Evolutionary conservation across 805 yeast genomes (phyloP).

Genomic region (Saccharomycopsis sp.): DNA sequence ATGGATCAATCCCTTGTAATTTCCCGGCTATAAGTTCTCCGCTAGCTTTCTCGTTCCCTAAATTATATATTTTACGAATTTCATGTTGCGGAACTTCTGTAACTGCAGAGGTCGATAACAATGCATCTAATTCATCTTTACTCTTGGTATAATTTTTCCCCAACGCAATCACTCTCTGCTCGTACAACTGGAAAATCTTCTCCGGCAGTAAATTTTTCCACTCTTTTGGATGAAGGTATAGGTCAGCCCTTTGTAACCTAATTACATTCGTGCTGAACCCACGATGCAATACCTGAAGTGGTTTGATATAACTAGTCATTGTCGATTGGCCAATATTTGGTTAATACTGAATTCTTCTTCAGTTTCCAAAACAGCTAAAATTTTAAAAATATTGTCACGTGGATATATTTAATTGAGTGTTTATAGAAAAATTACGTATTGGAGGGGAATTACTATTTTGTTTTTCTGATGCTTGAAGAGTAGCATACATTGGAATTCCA

Average conservation of each 20-base stretch:
- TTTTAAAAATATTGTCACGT: too few relatives aligned
- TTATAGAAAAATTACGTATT: too few relatives aligned
- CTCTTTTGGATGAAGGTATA: constrained; percentile 55
- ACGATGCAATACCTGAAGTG: not conserved
- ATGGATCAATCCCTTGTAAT: constrained; percentile 27
- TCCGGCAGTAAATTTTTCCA: constrained; percentile 68
- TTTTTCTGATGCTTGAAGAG: too few relatives aligned
- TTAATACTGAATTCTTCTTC: too few relatives aligned
- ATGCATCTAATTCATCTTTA: constrained; percentile 49
- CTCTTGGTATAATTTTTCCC: constrained; percentile 45
- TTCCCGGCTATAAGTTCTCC: constrained; percentile 29
- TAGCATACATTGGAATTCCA: too few relatives aligned
- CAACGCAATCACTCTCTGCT: constrained; percentile 47
- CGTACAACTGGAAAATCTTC: constrained; percentile 52
- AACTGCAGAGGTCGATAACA: constrained; percentile 40
- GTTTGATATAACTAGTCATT: too few relatives aligned
- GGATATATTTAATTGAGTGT: too few relatives aligned
- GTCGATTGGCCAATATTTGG: too few relatives aligned
- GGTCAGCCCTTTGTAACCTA: constrained; percentile 10
- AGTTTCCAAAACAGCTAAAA: too few relatives aligned
- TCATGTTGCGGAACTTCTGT: constrained; percentile 33
- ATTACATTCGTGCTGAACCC: not conserved
- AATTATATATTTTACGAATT: constrained; percentile 12
- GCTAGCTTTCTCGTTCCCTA: constrained; percentile 33
- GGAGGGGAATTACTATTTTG: too few relatives aligned